A percentile compares a stretch with the other conserved stretches of the same genome.
phyloP scores from a whole-genome alignment of 768 basidiomycete species.

The Mycena pura region DNA sequence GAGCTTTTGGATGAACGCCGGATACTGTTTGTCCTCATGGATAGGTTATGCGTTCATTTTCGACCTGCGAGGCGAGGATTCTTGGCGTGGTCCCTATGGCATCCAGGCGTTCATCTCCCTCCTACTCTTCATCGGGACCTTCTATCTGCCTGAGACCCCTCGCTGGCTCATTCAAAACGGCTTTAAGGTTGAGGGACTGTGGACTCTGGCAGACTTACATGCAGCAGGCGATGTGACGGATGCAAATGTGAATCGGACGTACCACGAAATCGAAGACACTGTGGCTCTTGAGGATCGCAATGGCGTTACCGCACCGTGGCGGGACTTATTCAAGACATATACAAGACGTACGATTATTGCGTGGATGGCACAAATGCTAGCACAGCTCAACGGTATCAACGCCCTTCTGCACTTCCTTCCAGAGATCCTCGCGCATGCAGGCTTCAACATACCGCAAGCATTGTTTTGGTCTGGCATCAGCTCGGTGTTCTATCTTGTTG shows the following conservation, averaged over 20 bases:
- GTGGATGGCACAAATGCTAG: conserved; percentile 60
- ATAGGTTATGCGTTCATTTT: conserved; percentile 59
- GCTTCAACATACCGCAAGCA: conserved; percentile 50
- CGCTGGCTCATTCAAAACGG: conserved; percentile 63
- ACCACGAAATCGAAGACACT: conserved; percentile 49
- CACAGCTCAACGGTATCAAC: conserved; percentile 63
- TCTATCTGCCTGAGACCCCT: conserved; percentile 58
- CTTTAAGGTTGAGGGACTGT: conserved; percentile 55
- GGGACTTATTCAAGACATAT: conserved; percentile 57
- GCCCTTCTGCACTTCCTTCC: conserved; percentile 66
- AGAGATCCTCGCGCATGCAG: conserved; percentile 56
- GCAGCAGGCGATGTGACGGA: conserved; percentile 53
- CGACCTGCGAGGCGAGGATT: conserved; percentile 49
- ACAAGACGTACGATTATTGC: conserved; percentile 57
- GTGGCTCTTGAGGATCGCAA: conserved; percentile 39
- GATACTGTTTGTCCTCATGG: conserved; percentile 57
- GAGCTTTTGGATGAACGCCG: conserved; percentile 57
- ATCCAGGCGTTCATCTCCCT: conserved; percentile 58
- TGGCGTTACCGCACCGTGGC: conserved; percentile 45
- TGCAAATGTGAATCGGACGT: conserved; percentile 51
- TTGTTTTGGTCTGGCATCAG: conserved; percentile 55
- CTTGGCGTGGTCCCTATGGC: conserved; percentile 65
- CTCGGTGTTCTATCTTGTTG: conserved; percentile 54
- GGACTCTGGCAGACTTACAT: conserved; percentile 64
- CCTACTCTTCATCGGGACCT: conserved; percentile 55